Base-by-base conservation (phyloP, 1,284 basidiomycete species). In the Baeospora myosura region DNA sequence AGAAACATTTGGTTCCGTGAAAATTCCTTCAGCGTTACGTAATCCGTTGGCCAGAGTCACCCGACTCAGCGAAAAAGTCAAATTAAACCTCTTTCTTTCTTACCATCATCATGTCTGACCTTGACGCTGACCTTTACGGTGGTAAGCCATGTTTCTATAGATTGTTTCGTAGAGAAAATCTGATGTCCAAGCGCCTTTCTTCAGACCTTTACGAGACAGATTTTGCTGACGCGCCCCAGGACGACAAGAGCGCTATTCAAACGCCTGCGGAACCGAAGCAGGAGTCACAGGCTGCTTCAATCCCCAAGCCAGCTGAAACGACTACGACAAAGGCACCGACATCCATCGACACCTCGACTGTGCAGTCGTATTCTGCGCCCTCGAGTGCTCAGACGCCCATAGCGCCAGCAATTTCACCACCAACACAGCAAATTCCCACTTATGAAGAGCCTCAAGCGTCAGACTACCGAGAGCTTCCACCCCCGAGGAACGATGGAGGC, bases 121-220 rank as follows among this genome's bases (percentile, higher is more conserved):
- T 87, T 58, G 86, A 88, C 60, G 81, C 83, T 66, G 85, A 89
- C 61, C 71, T 90, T 47, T 90, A 90, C 55, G 86, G 85, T 55
- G 85, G 85, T 82, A 54, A 40, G 74, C 49, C 12, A 49, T n/a
- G 10, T 23, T 47, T 21, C 45, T 33, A 29, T 29, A 8, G n/a
- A 21, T 28, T 20, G 5, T 31, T 16, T 18, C 14, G 14, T 20
- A 33, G 7, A 12, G 3, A 43, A 39, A 36, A 24, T 31, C 18
- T 5, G 41, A 20, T 26, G 38, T n/a, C 20, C 26, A 37, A 22
- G 11, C 36, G 8, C 26, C 2, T 10, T 26, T 3, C 37, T 12
- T 25, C 43, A 84, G 87, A 90, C 58, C 75, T 90, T 32, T 90
- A 90, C 51, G 82, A 85, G 46, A 55, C 64, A 20, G 82, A 86